These are phyloP conservation scores for Clavispora vitiphila DNA, from an alignment of 805 yeast genomes.

Conservation along the genomic window DNA sequence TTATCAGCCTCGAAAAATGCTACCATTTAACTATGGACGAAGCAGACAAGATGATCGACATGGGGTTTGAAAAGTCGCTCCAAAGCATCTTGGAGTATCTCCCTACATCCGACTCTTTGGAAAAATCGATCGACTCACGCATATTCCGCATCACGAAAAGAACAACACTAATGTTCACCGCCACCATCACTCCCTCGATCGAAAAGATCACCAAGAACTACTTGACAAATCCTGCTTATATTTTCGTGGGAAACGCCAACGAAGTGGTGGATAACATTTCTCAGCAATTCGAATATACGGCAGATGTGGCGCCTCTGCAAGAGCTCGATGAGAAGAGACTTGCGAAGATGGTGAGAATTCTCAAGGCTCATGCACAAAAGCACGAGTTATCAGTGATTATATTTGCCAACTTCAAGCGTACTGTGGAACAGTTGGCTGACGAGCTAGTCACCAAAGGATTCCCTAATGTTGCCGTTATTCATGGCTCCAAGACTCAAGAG, in stretches of 20 bases:
- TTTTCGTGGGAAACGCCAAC: slow-evolving; percentile 64
- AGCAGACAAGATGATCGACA: slow-evolving; percentile 92
- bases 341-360: slow-evolving; percentile 35
- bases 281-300: slow-evolving; percentile 52
- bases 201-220: slow-evolving; percentile 63
- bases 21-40: slow-evolving; percentile 79
- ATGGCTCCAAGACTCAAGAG: slow-evolving; percentile 83
- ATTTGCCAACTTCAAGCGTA: slow-evolving; percentile 72
- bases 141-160: slow-evolving; percentile 36
- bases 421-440: slow-evolving; percentile 64
- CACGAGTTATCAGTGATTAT: slow-evolving; percentile 49
- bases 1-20: slow-evolving; percentile 56
- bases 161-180: slow-evolving; percentile 88
- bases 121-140: slow-evolving; percentile 25
- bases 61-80: slow-evolving; percentile 87
- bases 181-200: slow-evolving; percentile 78
- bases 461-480: slow-evolving; percentile 55
- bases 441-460: slow-evolving; percentile 39
- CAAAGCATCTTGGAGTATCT: slow-evolving; percentile 51
- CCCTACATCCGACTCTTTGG: slow-evolving; percentile 34
- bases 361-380: slow-evolving; percentile 39
- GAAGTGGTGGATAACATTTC: slow-evolving; percentile 62
- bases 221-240: slow-evolving; percentile 54
- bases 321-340: slow-evolving; percentile 33
- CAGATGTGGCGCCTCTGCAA: slow-evolving; percentile 25